These are phyloP conservation scores for Caloboletus inedulis DNA, from an alignment of 1,284 basidiomycete species.

Conservation along the genomic window DNA sequence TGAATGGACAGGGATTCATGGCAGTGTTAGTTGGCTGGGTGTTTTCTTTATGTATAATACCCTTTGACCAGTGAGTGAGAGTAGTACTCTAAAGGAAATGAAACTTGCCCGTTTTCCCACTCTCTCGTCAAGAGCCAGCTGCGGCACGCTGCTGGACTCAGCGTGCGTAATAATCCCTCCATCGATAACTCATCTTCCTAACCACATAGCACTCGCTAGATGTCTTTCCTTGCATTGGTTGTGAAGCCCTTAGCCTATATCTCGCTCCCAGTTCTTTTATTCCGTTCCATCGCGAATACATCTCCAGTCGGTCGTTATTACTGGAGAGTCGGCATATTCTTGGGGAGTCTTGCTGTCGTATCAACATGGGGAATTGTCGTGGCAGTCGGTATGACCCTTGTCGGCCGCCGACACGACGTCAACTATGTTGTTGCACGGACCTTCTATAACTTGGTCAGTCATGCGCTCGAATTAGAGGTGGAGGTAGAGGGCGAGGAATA, in stretches of 20 bases:
- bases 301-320: constrained; percentile 67
- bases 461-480: constrained; percentile 67
- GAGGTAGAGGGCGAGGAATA: constrained; percentile 87
- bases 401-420: constrained; percentile 79
- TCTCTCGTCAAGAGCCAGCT: constrained; percentile 25
- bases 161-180: constrained; percentile 22
- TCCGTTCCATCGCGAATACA: constrained; percentile 53
- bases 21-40: neutral
- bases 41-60: too few species aligned
- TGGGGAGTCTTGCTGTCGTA: constrained; percentile 70
- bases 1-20: neutral
- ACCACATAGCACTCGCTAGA: constrained; percentile 30
- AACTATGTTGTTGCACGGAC: constrained; percentile 83
- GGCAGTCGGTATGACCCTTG: constrained; percentile 65
- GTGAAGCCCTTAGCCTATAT: constrained; percentile 71
- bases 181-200: constrained; percentile 12
- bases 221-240: constrained; percentile 58
- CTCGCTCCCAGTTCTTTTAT: constrained; percentile 62
- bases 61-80: neutral
- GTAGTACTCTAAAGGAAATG: neutral
- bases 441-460: constrained; percentile 75
- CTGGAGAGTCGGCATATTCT: constrained; percentile 70
- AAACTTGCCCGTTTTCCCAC: constrained; percentile 31
- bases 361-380: constrained; percentile 77
- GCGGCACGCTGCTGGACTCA: constrained; percentile 22